A percentile compares a stretch with the other conserved stretches of the same genome.
Conservation (phyloP, 2,329 filamentous ascomycete species). For the Xylaria sp. region DNA sequence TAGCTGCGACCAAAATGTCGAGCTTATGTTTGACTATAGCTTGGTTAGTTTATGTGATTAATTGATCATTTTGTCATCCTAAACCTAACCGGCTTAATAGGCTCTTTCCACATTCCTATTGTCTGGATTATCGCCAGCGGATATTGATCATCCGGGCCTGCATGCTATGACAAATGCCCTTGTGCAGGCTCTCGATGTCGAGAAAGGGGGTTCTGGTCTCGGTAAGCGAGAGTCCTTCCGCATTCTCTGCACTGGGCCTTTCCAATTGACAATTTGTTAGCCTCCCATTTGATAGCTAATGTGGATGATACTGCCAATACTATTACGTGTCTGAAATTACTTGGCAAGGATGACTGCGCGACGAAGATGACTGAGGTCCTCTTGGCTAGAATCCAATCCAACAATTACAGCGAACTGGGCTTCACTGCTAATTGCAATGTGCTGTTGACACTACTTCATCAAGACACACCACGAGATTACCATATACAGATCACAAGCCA, state of each 20-base stretch:
- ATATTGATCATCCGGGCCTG: background rate
- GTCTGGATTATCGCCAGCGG: background rate
- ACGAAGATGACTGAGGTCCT: background rate
- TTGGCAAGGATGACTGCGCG: background rate
- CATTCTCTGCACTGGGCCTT: background rate
- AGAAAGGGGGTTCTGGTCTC: background rate
- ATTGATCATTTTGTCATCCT: background rate
- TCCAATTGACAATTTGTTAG: background rate
- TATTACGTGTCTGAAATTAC: slow-evolving; percentile 4
- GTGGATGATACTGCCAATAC: slow-evolving; percentile 9
- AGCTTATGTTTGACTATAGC: background rate
- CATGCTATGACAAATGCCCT: background rate
- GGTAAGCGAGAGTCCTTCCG: background rate
- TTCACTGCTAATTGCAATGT: slow-evolving; percentile 14
- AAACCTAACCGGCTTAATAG: slow-evolving; percentile 3
- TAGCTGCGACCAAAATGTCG: background rate
- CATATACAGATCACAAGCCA: background rate
- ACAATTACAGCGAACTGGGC: background rate
- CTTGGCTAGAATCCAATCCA: background rate
- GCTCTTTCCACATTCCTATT: slow-evolving; percentile 11
- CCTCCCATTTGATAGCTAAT: background rate
- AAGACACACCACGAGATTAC: background rate
- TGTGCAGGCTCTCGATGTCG: background rate
- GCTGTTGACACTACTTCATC: slow-evolving; percentile 1
- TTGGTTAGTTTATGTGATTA: background rate